phyloP scores from a whole-genome alignment of 345 rosid genomes.

The Hibiscus tridactylites region DNA sequence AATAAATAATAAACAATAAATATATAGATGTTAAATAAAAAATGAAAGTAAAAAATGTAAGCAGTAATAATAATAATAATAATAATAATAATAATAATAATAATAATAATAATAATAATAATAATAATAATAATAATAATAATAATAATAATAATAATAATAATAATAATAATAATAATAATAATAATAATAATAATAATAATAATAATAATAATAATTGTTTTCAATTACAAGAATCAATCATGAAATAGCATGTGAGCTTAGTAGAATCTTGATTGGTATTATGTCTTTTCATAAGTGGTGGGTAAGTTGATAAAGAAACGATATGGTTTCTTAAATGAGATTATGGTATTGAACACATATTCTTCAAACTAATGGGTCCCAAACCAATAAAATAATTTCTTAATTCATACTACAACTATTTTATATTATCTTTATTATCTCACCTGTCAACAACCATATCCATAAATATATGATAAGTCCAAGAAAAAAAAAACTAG shows the following conservation, averaged over 20 bases:
- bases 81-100: too few relatives aligned
- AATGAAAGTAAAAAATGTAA: too few relatives aligned
- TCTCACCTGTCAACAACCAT: constrained; percentile 6
- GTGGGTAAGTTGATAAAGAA: neutral
- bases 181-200: too few relatives aligned
- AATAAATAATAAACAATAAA: too few relatives aligned
- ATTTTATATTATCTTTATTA: neutral
- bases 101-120: neutral
- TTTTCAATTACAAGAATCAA: neutral
- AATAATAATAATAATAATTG: neutral
- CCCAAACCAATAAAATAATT: neutral
- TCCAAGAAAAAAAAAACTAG: neutral
- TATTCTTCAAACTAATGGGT: constrained; percentile 6
- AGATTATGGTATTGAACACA: neutral
- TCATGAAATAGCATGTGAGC: neutral
- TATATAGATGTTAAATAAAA: too few relatives aligned
- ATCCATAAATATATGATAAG: neutral
- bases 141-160: too few relatives aligned
- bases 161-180: neutral
- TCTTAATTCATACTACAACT: neutral
- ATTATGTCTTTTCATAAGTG: neutral
- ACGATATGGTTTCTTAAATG: neutral
- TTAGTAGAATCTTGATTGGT: neutral
- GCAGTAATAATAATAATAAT: too few relatives aligned
- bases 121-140: too few relatives aligned